Base-by-base conservation (phyloP, 331 rosid genomes). In the Quercus phellos region DNA sequence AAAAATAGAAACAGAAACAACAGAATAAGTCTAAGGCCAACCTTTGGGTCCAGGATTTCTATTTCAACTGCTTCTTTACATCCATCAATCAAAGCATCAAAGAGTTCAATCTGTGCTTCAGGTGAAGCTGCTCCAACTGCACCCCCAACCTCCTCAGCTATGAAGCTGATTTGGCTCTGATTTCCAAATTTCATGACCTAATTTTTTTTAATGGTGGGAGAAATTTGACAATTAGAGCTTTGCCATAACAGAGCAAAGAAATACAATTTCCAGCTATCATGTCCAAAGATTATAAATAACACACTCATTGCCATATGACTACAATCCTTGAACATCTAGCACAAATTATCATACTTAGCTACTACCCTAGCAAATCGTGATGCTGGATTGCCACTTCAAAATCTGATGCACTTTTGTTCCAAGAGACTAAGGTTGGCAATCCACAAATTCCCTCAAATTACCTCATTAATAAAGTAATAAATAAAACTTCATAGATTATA, bases 131-230 rank as follows among this genome's bases (percentile, higher is more conserved):
- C 88, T 60, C 56, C 96, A 82, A 93, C 81, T 26, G 92, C 81
- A 74, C 99, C 98, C 74, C 98, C 93, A 67, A 93, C 97, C 84
- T 95, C 99, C 50, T 87, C 90, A 74, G 76, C 92, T 68, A 93
- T 91, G 75, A 84, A 80, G 85, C 91, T 80, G 29, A 93, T 83
- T 85, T 95, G 98, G 88, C 90, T 93, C 86, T 90, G 90, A 70
- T 95, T 93, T 64, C 98, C 99, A 86, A 84, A 95, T 78, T 93
- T 95, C 97, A 93, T 84, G 75, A 90, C 94, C 99, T 95, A 80
- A 42, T 38, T 38, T 19, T 19, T 76, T 85, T 75, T 81, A 50
- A 75, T 59, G 29, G 24, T 38, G 51, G 58, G 42, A 64, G 58
- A 27, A 74, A 77, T 72, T 32, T 77, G 70, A 64, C 58, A 64